These are phyloP conservation scores for Spergularia bocconei DNA, from an alignment of 148 eudicot genomes.

Conservation along the genomic window DNA sequence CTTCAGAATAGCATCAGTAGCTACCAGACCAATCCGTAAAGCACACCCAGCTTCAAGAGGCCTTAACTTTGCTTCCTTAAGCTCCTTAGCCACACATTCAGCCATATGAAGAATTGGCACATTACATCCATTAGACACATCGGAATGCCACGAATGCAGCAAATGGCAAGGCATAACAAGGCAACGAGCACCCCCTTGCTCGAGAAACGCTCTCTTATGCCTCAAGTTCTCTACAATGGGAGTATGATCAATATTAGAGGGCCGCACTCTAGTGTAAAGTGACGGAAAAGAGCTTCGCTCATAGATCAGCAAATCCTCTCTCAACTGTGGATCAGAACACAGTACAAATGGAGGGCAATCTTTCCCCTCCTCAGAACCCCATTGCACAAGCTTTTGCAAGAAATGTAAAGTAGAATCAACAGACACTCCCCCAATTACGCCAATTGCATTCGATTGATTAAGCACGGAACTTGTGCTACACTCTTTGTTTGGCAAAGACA, in stretches of 20 bases:
- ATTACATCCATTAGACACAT: constrained; percentile 49
- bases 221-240: constrained; percentile 42
- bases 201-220: constrained; percentile 55
- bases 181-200: constrained; percentile 67
- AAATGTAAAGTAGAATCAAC: constrained; percentile 43
- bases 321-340: constrained; percentile 55
- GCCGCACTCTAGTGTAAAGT: constrained; percentile 20
- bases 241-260: constrained; percentile 30
- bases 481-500: constrained; percentile 23
- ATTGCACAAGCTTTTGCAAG: constrained; percentile 47
- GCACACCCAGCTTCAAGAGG: constrained; percentile 74
- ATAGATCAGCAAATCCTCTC: constrained; percentile 36
- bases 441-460: constrained; percentile 47
- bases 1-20: constrained; percentile 40
- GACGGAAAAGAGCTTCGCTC: constrained; percentile 36
- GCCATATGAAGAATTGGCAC: constrained; percentile 73
- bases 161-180: constrained; percentile 80
- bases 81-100: constrained; percentile 78
- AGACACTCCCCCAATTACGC: constrained; percentile 65
- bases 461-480: constrained; percentile 27
- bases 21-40: constrained; percentile 60
- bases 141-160: constrained; percentile 62
- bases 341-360: constrained; percentile 53
- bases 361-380: constrained; percentile 38
- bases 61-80: constrained; percentile 65